Evolutionary conservation across 257 asterid genomes (phyloP).

Genomic region (Solanum pimpinellifolium): DNA sequence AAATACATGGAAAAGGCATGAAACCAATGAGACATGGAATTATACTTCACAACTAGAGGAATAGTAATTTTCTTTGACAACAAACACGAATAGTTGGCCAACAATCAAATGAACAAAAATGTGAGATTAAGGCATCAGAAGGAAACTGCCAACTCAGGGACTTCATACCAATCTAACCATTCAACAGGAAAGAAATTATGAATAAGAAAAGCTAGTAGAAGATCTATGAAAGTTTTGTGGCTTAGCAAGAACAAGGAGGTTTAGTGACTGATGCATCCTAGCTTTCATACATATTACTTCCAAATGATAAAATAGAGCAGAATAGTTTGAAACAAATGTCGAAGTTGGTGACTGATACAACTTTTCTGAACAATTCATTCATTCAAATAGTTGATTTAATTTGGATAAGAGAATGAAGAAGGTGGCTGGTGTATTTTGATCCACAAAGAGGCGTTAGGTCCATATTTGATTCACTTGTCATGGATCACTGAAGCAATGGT

Average conservation of each 20-base stretch:
- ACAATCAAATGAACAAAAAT: neutral
- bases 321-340: neutral
- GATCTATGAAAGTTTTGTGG: neutral
- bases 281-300: neutral
- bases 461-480: conserved; percentile 5
- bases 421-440: neutral
- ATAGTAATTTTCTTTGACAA: neutral
- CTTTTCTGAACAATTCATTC: neutral
- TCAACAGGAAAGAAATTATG: neutral
- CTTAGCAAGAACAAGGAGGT: neutral
- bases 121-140: neutral
- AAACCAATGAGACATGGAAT: neutral
- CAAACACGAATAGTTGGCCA: neutral
- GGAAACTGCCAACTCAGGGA: neutral
- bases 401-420: neutral
- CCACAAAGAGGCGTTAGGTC: conserved; percentile 5
- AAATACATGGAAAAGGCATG: neutral
- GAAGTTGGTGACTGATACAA: neutral
- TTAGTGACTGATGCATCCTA: neutral
- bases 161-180: neutral
- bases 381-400: neutral
- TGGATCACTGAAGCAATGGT: conserved; percentile 12
- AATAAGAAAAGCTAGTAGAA: neutral
- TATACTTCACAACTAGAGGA: neutral
- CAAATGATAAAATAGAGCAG: neutral